These are phyloP conservation scores for Santalum album DNA, from an alignment of 164 flowering plant genomes.

Conservation along the genomic window DNA sequence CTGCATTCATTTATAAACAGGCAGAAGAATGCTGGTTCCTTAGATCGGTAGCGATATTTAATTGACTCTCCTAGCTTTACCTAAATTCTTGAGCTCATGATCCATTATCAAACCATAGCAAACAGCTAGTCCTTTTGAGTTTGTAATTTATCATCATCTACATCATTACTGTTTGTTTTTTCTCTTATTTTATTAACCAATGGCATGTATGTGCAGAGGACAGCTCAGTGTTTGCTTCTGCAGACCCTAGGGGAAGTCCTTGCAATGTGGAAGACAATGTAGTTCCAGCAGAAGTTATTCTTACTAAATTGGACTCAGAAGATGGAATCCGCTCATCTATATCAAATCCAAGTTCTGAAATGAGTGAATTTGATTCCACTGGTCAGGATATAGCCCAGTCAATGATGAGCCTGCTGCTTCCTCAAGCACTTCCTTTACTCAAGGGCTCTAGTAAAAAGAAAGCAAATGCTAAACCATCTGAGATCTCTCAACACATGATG, in stretches of 20 bases:
- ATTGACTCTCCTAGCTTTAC: too few species aligned
- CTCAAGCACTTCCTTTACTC: slow-evolving; percentile 84
- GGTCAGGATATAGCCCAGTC: slow-evolving; percentile 65
- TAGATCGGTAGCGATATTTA: too few species aligned
- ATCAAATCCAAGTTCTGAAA: slow-evolving; percentile 36
- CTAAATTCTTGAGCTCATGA: too few species aligned
- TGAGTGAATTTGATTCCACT: slow-evolving; percentile 51
- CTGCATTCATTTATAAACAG: too few species aligned
- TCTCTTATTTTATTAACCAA: neutral
- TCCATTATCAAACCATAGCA: too few species aligned
- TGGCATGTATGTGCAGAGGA: slow-evolving; percentile 22
- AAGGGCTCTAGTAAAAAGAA: slow-evolving; percentile 37
- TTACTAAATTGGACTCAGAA: slow-evolving; percentile 23
- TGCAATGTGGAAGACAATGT: slow-evolving; percentile 14
- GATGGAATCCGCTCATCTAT: slow-evolving; percentile 25
- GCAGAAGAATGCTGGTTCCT: too few species aligned
- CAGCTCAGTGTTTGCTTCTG: slow-evolving; percentile 18
- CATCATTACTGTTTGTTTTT: neutral
- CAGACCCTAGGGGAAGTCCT: slow-evolving; percentile 11
- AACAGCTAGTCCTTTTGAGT: too few species aligned
- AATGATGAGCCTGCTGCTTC: slow-evolving; percentile 85
- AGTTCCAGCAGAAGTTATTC: slow-evolving; percentile 22
- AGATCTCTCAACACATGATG: slow-evolving; percentile 5
- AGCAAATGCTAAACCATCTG: slow-evolving; percentile 11
- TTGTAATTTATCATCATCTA: neutral